Evolutionary conservation across 2,329 filamentous ascomycete genomes (phyloP), one percentile per base, ranked within the genome.

Genomic region (Aureobasidium mangrovei): DNA sequence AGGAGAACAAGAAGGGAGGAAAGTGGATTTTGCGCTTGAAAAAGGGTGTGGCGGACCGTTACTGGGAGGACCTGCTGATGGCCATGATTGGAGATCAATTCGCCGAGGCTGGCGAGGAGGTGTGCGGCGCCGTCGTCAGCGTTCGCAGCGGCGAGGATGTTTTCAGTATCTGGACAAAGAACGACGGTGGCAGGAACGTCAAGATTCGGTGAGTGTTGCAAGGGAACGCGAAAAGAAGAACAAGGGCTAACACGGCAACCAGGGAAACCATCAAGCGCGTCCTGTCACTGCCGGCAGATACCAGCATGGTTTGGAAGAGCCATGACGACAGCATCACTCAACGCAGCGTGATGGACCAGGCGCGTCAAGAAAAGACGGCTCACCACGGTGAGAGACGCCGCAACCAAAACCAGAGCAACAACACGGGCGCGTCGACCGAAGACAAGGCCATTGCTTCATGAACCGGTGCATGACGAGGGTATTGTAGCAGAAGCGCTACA

Each of bases 21-120:
- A 98, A 98, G 74, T 98, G 91, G 91, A 91, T 96, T 60, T 84
- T 98, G 68, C 81, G 91, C 61, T 75, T 98, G 68, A 96, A 95
- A 80, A 98, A 98, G 77, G 93, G 93, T 28, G 88, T 98, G 24
- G 88, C 89, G 18, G 93, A 97, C 70, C 83, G 91, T 54, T 96
- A 95, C 71, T 98, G 93, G 89, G 93, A 98, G 74, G 88, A 96
- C 66, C 77, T 97, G 47, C 75, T 97, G 57, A 77, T 97, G 63
- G 90, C 89, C 28, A 86, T 96, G 63, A 83, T 96, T 56, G 93
- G 93, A 41, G 91, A 97, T 65, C 90, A 96, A 68, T 97, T 98
- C 67, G 81, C 83, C 51, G 93, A 97, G 66, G 91, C 90, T 36
- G 83, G 85, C 48, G 91, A 97, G 62, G 91, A 98, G 69, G 86